These are phyloP conservation scores for Penicillium steckii DNA, from an alignment of 495 filamentous ascomycete genomes.

Conservation along the genomic window DNA sequence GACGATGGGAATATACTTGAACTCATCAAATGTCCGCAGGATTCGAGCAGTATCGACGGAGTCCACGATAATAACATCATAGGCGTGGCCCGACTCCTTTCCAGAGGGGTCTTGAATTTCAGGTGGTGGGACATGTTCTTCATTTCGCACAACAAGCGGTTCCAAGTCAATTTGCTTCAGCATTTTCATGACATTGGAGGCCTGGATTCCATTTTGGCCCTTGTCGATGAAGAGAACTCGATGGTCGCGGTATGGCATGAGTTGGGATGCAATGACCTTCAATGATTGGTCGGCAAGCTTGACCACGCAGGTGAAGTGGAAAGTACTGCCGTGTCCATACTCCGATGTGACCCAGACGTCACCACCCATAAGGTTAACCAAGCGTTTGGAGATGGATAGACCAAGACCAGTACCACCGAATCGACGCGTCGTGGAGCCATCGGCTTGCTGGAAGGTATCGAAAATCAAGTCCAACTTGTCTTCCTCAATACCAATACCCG, in stretches of 20 bases:
- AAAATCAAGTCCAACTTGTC: conserved; percentile 99
- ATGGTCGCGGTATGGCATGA: conserved; percentile 83
- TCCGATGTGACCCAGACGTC: conserved; percentile 95
- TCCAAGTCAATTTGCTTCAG: conserved; percentile 75
- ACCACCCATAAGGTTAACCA: conserved; percentile 97
- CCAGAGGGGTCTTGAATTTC: conserved; percentile 58
- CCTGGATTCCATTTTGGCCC: conserved; percentile 71
- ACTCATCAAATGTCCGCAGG: conserved; percentile 82
- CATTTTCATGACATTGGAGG: conserved; percentile 75
- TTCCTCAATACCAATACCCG: conserved; percentile 92
- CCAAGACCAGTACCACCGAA: conserved; percentile 97
- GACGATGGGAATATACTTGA: conserved; percentile 97
- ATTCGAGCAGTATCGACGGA: conserved; percentile 85
- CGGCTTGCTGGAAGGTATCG: conserved; percentile 98
- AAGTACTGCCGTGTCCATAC: conserved; percentile 90
- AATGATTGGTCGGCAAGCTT: conserved; percentile 83
- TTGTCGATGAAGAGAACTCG: conserved; percentile 96
- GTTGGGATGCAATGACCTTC: conserved; percentile 74
- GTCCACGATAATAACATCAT: conserved; percentile 97
- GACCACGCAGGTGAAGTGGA: conserved; percentile 96
- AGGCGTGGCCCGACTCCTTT: conserved; percentile 62
- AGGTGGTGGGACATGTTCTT: conserved; percentile 56
- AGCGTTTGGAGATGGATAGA: conserved; percentile 90
- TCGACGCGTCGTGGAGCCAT: conserved; percentile 94
- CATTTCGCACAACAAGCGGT: conserved; percentile 75